Evolutionary conservation across 345 rosid genomes (phyloP), one percentile per base, ranked within the genome.

Genomic region (Clausena lansium): DNA sequence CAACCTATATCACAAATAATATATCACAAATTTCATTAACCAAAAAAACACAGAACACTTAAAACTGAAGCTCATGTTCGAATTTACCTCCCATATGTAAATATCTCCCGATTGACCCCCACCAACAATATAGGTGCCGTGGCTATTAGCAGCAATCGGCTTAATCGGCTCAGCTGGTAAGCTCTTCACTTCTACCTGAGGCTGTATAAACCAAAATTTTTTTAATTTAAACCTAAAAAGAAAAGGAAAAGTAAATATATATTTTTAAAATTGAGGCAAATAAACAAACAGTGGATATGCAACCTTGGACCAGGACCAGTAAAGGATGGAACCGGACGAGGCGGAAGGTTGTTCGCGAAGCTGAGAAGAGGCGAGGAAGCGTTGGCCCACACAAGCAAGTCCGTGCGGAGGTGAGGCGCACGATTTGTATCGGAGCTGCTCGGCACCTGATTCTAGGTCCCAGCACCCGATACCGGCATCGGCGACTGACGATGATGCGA

Each of bases 221-320:
- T 5, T 45, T 13, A 11, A n/a, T 47, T 14, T 52, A 52, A 13
- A 13, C 55, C 8, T 4, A 2, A 22, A 67, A 71, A 80, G 52
- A 15, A 50, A 47, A 71, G 71, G 10, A 17, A n/a, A 36, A 61
- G 14, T 24, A 70, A 3, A 22, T 19, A 32, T 32, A 54, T 24
- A 9, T 10, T n/a, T 24, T 60, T 60, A 57, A 14, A 73, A 35
- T 3, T 2, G 30, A 71, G 63, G 69, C 75, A 74, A 70, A 38
- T 13, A 33, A 70, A 70, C 81, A 41, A 80, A 78, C 78, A 77
- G 7, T n/a, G 70, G 2, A 64, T 63, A 19, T 27, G 28, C 3
- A 72, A 93, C 92, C 91, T 86, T 91, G 55, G 63, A 81, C 93
- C 94, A 94, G n/a, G 92, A 87, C 97, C 94, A 92, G 84, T 84